phyloP scores from a whole-genome alignment of 2,329 filamentous ascomycete genomes.

The Cercospora berteroae region DNA sequence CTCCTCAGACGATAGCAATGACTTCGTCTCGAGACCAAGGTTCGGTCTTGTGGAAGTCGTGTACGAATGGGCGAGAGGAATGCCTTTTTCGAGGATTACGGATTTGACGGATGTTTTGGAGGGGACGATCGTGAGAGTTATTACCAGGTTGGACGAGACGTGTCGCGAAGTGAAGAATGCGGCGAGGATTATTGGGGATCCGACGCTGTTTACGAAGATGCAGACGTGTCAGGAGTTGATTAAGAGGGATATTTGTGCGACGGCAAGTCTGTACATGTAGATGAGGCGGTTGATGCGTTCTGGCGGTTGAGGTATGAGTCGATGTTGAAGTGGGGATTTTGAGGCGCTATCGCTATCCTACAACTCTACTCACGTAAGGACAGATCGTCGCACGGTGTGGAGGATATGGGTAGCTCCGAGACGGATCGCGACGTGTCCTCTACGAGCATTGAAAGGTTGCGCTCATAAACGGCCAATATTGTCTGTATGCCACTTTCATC shows the following conservation, averaged over 20 bases:
- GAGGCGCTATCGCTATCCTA: neutral
- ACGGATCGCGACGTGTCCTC: conserved; percentile 6
- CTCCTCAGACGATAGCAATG: conserved; percentile 83
- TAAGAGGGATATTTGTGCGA: conserved; percentile 89
- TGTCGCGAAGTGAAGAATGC: conserved; percentile 97
- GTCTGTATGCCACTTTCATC: conserved; percentile 12
- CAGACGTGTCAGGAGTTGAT: conserved; percentile 96
- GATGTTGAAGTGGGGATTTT: neutral
- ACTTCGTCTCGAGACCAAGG: conserved; percentile 80
- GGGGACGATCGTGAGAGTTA: conserved; percentile 93
- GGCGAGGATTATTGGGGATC: conserved; percentile 90
- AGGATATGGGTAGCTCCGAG: conserved; percentile 4
- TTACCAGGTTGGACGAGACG: conserved; percentile 90
- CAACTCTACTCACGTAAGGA: conserved; percentile 3
- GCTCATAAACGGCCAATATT: conserved; percentile 8
- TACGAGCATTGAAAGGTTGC: conserved; percentile 4
- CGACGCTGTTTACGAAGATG: conserved; percentile 93
- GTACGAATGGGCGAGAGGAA: conserved; percentile 95
- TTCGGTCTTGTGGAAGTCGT: conserved; percentile 97
- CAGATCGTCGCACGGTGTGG: neutral
- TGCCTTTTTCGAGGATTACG: conserved; percentile 98
- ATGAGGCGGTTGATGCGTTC: neutral
- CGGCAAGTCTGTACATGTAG: conserved; percentile 83
- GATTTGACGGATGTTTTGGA: conserved; percentile 94
- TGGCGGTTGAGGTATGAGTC: neutral